Percentiles rank a stretch among this genome's conserved stretches.
These are phyloP conservation scores for Ophiostoma fasciatum DNA, from an alignment of 2,329 filamentous ascomycete species.

Conservation along the genomic window DNA sequence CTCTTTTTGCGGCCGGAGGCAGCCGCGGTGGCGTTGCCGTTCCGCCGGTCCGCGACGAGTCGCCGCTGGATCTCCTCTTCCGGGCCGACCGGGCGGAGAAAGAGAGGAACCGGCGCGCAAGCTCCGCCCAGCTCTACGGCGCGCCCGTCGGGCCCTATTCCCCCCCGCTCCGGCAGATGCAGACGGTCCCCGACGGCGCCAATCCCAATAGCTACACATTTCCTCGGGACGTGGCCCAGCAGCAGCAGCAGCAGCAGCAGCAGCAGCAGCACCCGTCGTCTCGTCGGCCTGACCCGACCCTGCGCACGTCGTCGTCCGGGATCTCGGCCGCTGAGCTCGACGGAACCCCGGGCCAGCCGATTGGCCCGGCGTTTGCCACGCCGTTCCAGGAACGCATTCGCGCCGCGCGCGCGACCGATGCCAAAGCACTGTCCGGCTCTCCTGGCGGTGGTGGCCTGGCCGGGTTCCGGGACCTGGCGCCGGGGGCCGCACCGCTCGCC, in stretches of 20 bases:
- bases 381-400: constrained; percentile 47
- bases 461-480: constrained; percentile 4
- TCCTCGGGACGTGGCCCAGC: constrained; percentile 3
- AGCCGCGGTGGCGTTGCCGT: constrained; percentile 9
- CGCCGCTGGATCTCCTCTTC: constrained; percentile 83
- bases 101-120: constrained; percentile 41
- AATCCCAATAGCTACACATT: constrained; percentile 4
- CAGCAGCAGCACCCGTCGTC: constrained; percentile 9
- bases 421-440: constrained; percentile 4
- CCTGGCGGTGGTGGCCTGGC: not conserved
- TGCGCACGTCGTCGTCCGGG: constrained; percentile 31
- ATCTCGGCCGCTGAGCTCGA: constrained; percentile 59
- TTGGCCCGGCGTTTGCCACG: constrained; percentile 55
- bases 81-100: constrained; percentile 71
- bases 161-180: constrained; percentile 26
- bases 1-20: constrained; percentile 16
- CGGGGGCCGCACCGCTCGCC: not conserved
- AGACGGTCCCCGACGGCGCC: constrained; percentile 16
- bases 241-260: constrained; percentile 2
- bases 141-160: constrained; percentile 30
- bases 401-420: constrained; percentile 29
- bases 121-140: constrained; percentile 29
- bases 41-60: constrained; percentile 36
- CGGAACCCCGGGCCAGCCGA: constrained; percentile 35
- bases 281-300: constrained; percentile 25